Evolutionary conservation across 2,329 filamentous ascomycete species (phyloP).

Genomic region (Ceratocystis colombiana): DNA sequence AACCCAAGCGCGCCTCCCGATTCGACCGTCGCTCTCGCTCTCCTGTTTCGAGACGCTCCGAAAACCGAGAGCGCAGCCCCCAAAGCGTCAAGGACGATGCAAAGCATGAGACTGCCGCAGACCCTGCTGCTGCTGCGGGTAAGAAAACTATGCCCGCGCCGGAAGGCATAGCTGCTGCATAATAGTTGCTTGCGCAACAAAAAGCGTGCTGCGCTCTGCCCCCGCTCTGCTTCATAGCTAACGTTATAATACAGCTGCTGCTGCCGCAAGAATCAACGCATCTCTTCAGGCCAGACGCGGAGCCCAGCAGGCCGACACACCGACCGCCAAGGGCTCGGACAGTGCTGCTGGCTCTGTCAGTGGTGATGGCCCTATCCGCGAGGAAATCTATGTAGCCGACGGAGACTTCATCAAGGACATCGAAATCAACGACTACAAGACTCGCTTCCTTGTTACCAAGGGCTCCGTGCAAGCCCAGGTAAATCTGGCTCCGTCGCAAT

Average conservation of each 20-base stretch:
- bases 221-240: neutral
- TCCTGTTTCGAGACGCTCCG: slow-evolving; percentile 56
- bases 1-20: slow-evolving; percentile 63
- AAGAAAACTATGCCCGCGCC: slow-evolving; percentile 28
- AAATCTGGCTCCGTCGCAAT: slow-evolving; percentile 38
- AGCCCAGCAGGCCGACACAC: slow-evolving; percentile 81
- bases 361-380: slow-evolving; percentile 51
- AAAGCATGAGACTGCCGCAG: slow-evolving; percentile 34
- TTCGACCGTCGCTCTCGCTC: slow-evolving; percentile 91
- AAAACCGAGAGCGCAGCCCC: slow-evolving; percentile 71
- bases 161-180: too few species aligned
- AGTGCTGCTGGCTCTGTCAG: slow-evolving; percentile 32
- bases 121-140: slow-evolving; percentile 73
- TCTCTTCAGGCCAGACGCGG: slow-evolving; percentile 77
- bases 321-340: slow-evolving; percentile 53
- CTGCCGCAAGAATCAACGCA: slow-evolving; percentile 78
- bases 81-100: slow-evolving; percentile 18
- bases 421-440: slow-evolving; percentile 94
- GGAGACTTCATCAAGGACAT: slow-evolving; percentile 98
- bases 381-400: slow-evolving; percentile 87
- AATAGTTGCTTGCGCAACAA: too few species aligned
- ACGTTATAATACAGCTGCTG: slow-evolving; percentile 53
- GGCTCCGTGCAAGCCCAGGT: slow-evolving; percentile 98
- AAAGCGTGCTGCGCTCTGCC: neutral
- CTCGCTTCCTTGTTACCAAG: slow-evolving; percentile 94